Conservation (phyloP, 1,139 yeast species). For the Casaregolazyma lundiana region DNA sequence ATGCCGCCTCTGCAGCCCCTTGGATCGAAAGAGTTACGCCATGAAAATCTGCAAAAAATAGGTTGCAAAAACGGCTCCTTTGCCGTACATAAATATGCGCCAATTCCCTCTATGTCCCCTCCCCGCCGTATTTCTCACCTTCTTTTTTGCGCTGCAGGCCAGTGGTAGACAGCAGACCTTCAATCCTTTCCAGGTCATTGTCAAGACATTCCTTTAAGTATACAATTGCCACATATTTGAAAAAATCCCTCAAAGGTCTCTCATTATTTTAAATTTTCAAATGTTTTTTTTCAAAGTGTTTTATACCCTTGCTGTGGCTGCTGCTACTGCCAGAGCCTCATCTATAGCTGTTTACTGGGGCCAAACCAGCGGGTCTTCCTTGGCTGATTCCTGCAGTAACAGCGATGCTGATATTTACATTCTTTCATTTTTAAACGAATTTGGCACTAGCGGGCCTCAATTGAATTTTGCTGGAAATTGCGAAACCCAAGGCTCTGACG, state of each 20-base stretch:
- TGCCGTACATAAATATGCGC: no score
- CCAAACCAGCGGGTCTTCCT: conserved; percentile 68
- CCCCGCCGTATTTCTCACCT: background rate
- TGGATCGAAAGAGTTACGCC: no score
- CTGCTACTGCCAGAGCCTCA: background rate
- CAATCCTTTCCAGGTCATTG: background rate
- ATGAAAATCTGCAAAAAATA: background rate
- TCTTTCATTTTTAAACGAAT: conserved; percentile 62
- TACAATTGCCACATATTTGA: no score
- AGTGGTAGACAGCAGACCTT: background rate
- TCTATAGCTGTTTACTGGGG: conserved; percentile 82
- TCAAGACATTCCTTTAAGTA: background rate
- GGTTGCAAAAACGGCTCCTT: background rate
- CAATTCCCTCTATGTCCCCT: no score
- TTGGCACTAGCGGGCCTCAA: conserved; percentile 47
- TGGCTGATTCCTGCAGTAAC: conserved; percentile 64
- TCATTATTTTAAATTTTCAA: no score
- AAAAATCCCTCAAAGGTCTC: background rate
- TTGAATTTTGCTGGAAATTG: conserved; percentile 68
- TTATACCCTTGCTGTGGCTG: background rate
- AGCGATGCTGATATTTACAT: conserved; percentile 67
- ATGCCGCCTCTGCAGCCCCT: no score
- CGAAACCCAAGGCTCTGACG: conserved; percentile 27
- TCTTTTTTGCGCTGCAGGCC: background rate
- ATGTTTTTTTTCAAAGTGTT: background rate